Base-by-base conservation (phyloP, 2,329 filamentous ascomycete species). In the Diaporthe citri region DNA sequence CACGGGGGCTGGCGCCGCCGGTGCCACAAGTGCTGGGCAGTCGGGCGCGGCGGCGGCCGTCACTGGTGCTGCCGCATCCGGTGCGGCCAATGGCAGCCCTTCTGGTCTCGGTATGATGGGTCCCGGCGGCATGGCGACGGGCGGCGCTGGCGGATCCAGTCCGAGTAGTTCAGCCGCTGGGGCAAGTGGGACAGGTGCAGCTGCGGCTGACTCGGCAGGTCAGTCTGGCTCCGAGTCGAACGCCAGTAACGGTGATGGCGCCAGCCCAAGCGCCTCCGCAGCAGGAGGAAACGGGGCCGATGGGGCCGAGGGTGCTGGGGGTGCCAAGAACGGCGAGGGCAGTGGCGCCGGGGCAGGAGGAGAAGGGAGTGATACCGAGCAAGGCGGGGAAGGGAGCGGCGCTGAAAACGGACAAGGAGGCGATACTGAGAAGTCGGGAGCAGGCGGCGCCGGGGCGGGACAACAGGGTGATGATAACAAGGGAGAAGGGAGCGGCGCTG, bases 21-120 rank as follows among this genome's bases (percentile, higher is more conserved):
- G 20, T 6, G 55, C 55, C 55, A 17, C 56, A 59, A 34, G 36
- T 20, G 73, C 41, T 25, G 67, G 36, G 43, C 64, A 74, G 36
- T 51, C 64, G 5, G 72, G 39, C 17, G 67, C 46, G 28, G 70
- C 67, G n/a, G 73, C 66, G 7, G 39, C 46, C 43, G 41, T 52
- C n/a, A 55, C 52, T 15, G 72, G 59, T 8, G 72, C 64, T 2
- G 41, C 51, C 12, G 71, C 43, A 12, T 46, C 72, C 17, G 36
- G 20, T 51, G 57, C 31, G 25, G 6, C 28, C 20, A 46, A 28
- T 28, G 25, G 36, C 25, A 51, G 41, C n/a, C 52, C 25, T 41
- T 72, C 36, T 22, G 73, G 51, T 66, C 41, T 66, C 48, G 60
- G 9, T 34, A 34, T 22, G 28, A 25, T 55, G 59, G 39, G 59